Conservation (phyloP, 345 rosid species). For the Eucalyptus pumila region DNA sequence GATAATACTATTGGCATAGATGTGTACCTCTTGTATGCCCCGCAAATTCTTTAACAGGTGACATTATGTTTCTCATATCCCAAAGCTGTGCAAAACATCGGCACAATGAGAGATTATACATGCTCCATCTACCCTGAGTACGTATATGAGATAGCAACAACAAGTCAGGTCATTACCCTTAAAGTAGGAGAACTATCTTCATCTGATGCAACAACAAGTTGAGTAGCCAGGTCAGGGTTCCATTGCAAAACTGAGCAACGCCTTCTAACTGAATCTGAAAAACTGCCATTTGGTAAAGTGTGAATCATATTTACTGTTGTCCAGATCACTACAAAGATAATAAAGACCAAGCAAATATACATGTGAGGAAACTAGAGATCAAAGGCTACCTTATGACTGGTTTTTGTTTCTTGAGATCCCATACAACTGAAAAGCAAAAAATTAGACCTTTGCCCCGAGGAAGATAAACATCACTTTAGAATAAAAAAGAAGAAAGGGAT, state of each 20-base stretch:
- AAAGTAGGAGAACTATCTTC: slow-evolving; percentile 78
- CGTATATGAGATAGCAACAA: neutral
- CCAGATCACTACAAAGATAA: neutral
- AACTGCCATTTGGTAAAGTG: slow-evolving; percentile 25
- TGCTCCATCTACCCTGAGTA: neutral
- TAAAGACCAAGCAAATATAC: neutral
- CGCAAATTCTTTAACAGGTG: slow-evolving; percentile 79
- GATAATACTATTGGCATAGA: neutral
- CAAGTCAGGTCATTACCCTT: slow-evolving; percentile 38
- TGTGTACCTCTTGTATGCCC: slow-evolving; percentile 92
- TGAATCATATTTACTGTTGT: neutral
- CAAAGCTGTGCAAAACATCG: slow-evolving; percentile 55
- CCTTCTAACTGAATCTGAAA: slow-evolving; percentile 83
- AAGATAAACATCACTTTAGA: neutral
- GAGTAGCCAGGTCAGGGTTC: slow-evolving; percentile 98
- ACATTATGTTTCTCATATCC: slow-evolving; percentile 93
- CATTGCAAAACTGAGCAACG: slow-evolving; percentile 98
- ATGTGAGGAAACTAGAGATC: slow-evolving; percentile 2
- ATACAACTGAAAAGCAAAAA: slow-evolving; percentile 49
- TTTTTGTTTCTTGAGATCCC: slow-evolving; percentile 98
- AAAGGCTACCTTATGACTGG: slow-evolving; percentile 65
- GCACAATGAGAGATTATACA: neutral
- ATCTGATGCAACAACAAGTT: slow-evolving; percentile 96
- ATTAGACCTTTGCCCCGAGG: neutral
- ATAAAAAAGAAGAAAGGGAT: neutral